Evolutionary conservation across 2,329 filamentous ascomycete genomes (phyloP), one percentile per base, ranked within the genome.

Genomic region (Bipolaris bicolor): DNA sequence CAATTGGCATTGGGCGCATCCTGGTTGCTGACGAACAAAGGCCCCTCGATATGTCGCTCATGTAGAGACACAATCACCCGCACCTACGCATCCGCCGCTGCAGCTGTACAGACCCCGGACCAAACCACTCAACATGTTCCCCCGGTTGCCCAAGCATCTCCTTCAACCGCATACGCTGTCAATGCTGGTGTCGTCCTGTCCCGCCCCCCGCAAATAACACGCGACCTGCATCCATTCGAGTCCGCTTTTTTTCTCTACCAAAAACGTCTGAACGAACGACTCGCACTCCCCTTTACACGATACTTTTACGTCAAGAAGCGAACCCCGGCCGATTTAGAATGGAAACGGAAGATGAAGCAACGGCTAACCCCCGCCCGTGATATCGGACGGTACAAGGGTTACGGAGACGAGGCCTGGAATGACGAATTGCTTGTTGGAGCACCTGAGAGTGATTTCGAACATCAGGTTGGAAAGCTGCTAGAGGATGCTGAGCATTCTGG

Each of bases 211-310:
- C 82, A 96, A 57, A 83, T 99, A 70, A 98, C 95, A 24, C 89
- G 90, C 65, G 83, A 89, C 60, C 88, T 94, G 52, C 90, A 90
- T 33, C 84, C 91, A 11, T 98, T 99, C 78, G 95, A 99, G 78
- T 90, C 92, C 73, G 84, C 94, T 63, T 98, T 90, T 80, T 97
- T 90, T 83, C 92, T 99, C 76, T 99, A 99, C 81, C 95, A 99
- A 81, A 94, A 94, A 70, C 92, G 95, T 13, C 84, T 99, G 59
- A 97, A 98, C 78, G 95, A 99, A 82, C 90, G 95, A 41, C 84
- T 97, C 50, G 88, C 89, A 18, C 84, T 95, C 4, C 91, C 93
- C 1, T 99, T 98, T 77, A 90, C 90, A 55, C 87, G 90, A 65
- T 90, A 90, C 75, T 95, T 98, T 80, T 99, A 96, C 84, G 96